These are phyloP conservation scores for Syzygium aromaticum DNA, from an alignment of 345 rosid species.

Conservation along the genomic window DNA sequence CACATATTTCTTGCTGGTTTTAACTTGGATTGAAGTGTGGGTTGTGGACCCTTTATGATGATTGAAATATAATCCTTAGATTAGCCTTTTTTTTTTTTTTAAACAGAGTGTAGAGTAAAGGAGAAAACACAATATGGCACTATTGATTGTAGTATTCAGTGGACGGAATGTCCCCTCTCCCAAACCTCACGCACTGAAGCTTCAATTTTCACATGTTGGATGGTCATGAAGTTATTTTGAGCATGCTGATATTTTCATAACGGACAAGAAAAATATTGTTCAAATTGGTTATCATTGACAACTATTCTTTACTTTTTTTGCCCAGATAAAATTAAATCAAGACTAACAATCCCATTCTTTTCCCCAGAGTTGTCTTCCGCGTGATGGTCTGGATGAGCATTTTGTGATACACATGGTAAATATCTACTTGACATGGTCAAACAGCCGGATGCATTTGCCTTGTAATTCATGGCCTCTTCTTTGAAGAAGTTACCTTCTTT, in stretches of 20 bases:
- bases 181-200: background rate
- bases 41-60: background rate
- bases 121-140: background rate
- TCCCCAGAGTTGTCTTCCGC: slow-evolving; percentile 78
- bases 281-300: background rate
- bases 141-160: background rate
- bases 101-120: background rate
- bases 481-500: background rate
- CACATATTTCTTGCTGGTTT: background rate
- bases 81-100: background rate
- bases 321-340: background rate
- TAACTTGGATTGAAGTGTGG: background rate
- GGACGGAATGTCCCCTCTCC: background rate
- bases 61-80: background rate
- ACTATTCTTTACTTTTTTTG: background rate
- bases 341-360: slow-evolving; percentile 3
- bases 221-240: background rate
- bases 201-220: background rate
- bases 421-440: background rate
- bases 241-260: background rate
- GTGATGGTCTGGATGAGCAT: slow-evolving; percentile 77
- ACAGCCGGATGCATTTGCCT: background rate
- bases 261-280: background rate
- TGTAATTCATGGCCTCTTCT: background rate
- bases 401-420: slow-evolving; percentile 77